Evolutionary conservation across 306 rosid genomes (phyloP).

Genomic region (Quercus ilex): DNA sequence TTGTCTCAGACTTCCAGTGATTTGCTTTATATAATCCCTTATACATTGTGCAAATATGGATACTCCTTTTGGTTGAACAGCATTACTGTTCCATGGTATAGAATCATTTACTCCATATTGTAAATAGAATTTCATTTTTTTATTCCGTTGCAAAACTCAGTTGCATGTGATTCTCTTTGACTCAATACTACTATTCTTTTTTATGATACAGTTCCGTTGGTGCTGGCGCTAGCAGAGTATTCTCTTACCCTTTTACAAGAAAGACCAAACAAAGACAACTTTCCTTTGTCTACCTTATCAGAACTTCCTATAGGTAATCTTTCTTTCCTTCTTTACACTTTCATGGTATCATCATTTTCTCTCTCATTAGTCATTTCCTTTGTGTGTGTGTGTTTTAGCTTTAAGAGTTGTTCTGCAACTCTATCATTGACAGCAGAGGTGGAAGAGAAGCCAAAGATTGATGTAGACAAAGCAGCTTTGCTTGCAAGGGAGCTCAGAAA

Average conservation of each 20-base stretch:
- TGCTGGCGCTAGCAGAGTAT: slow-evolving; percentile 31
- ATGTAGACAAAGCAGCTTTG: slow-evolving; percentile 39
- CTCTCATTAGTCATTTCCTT: background rate
- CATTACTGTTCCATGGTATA: no score
- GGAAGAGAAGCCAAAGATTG: slow-evolving; percentile 40
- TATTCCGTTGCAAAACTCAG: background rate
- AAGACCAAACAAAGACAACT: slow-evolving; percentile 30
- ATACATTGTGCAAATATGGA: background rate
- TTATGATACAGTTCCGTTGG: slow-evolving; percentile 23
- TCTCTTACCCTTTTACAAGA: slow-evolving; percentile 20
- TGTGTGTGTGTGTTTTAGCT: slow-evolving; percentile 1
- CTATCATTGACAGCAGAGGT: slow-evolving; percentile 33
- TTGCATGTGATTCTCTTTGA: background rate
- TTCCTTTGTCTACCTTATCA: slow-evolving; percentile 24
- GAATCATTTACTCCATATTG: no score
- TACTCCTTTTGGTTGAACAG: background rate
- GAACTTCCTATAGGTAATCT: slow-evolving; percentile 35
- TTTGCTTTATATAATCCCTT: background rate
- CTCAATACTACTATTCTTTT: background rate
- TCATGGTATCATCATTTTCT: background rate
- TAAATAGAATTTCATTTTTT: no score
- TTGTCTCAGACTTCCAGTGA: background rate
- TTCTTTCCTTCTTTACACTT: background rate
- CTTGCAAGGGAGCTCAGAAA: slow-evolving; percentile 55
- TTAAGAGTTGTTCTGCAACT: slow-evolving; percentile 49